phyloP scores from a whole-genome alignment of 1,139 yeast species.

The Yamadazyma songkhlaensis region DNA sequence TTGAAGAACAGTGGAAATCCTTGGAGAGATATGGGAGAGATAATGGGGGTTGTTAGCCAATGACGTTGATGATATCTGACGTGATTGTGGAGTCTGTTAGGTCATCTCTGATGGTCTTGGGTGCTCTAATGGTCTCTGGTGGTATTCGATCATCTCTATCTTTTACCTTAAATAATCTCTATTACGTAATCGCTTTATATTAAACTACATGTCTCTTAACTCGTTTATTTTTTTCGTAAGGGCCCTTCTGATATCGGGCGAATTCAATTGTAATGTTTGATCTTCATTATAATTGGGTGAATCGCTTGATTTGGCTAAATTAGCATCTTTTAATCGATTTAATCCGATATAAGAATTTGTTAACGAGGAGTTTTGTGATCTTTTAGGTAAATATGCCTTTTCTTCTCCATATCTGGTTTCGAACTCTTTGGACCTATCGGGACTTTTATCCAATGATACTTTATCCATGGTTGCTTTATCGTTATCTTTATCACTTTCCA shows the following conservation, averaged over 20 bases:
- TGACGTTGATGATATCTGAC: too few relatives aligned
- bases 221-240: conserved; percentile 10
- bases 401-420: conserved; percentile 8
- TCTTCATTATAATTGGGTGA: conserved; percentile 5
- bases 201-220: background rate
- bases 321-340: conserved; percentile 36
- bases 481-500: background rate
- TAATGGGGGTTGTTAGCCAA: too few relatives aligned
- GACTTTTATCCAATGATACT: background rate
- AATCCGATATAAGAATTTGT: conserved; percentile 39
- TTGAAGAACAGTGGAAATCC: too few relatives aligned
- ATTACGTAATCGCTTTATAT: too few relatives aligned
- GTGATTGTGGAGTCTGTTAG: too few relatives aligned
- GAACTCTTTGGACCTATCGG: background rate
- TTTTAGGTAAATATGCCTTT: conserved; percentile 36
- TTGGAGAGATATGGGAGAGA: too few relatives aligned
- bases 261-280: conserved; percentile 11
- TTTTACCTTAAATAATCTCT: too few relatives aligned
- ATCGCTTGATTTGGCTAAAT: conserved; percentile 17
- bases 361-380: conserved; percentile 27
- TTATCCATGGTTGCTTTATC: background rate
- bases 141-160: too few relatives aligned
- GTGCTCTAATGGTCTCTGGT: too few relatives aligned
- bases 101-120: too few relatives aligned
- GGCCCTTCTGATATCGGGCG: conserved; percentile 18